Evolutionary conservation across 1,284 basidiomycete species (phyloP).

Genomic region (Melampsora larici-populina): DNA sequence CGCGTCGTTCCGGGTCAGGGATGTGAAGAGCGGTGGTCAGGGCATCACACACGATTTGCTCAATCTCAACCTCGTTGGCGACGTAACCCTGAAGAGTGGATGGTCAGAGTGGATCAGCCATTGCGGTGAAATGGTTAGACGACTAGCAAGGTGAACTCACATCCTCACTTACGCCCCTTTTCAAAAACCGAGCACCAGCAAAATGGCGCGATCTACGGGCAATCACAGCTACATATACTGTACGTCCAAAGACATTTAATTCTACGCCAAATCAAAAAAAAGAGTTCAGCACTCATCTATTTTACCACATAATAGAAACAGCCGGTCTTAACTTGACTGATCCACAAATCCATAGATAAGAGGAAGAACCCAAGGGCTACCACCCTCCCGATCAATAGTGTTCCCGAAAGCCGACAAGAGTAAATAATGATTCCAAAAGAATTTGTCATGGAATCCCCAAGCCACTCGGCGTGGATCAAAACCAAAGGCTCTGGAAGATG

Average conservation of each 20-base stretch:
- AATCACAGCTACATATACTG: slow-evolving; percentile 89
- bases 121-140: background rate
- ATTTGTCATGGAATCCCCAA: slow-evolving; percentile 75
- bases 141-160: slow-evolving; percentile 55
- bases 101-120: too few relatives aligned
- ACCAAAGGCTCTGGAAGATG: background rate
- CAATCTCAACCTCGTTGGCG: slow-evolving; percentile 98
- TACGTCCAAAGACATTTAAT: slow-evolving; percentile 80
- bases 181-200: slow-evolving; percentile 91
- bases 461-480: slow-evolving; percentile 44
- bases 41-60: slow-evolving; percentile 95
- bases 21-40: slow-evolving; percentile 64
- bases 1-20: slow-evolving; percentile 62
- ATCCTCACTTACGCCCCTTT: slow-evolving; percentile 88
- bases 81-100: slow-evolving; percentile 74
- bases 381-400: slow-evolving; percentile 57
- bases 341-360: slow-evolving; percentile 95
- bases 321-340: slow-evolving; percentile 77
- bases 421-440: slow-evolving; percentile 93
- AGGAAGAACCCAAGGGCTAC: slow-evolving; percentile 81
- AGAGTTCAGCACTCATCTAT: background rate
- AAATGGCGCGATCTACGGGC: slow-evolving; percentile 91
- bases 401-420: slow-evolving; percentile 63
- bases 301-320: slow-evolving; percentile 44
- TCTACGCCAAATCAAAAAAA: slow-evolving; percentile 60